phyloP scores from a whole-genome alignment of 2,329 filamentous ascomycete species.

The Aspergillus sp. region DNA sequence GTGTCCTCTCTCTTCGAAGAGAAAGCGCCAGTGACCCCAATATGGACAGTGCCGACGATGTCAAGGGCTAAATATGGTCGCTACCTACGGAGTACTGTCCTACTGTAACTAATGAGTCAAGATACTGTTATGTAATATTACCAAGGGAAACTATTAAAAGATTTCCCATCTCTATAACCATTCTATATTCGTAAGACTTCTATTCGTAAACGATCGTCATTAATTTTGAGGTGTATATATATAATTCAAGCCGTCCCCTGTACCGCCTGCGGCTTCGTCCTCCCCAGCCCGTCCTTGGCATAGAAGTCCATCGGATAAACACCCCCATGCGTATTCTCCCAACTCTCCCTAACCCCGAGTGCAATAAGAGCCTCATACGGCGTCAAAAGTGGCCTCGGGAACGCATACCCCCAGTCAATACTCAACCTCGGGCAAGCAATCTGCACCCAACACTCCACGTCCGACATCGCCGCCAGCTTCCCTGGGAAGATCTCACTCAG shows the following conservation, averaged over 20 bases:
- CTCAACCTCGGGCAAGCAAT: constrained; percentile 95
- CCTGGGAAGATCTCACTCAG: constrained; percentile 96
- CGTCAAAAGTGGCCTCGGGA: constrained; percentile 81
- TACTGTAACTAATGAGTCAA: constrained; percentile 21
- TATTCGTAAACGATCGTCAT: background rate
- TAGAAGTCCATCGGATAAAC: constrained; percentile 99
- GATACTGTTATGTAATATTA: constrained; percentile 20
- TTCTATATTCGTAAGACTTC: background rate
- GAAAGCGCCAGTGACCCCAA: constrained; percentile 40
- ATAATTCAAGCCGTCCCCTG: constrained; percentile 1
- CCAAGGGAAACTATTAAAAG: constrained; percentile 2
- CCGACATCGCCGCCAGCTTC: constrained; percentile 87
- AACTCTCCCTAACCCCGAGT: constrained; percentile 75
- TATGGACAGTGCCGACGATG: constrained; percentile 37
- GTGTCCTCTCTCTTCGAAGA: constrained; percentile 35
- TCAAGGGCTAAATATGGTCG: constrained; percentile 28
- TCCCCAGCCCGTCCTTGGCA: constrained; percentile 82
- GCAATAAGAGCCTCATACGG: constrained; percentile 94
- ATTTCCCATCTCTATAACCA: background rate
- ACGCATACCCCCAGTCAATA: constrained; percentile 99
- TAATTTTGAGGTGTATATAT: background rate
- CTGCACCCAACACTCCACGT: constrained; percentile 98
- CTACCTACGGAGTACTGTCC: background rate
- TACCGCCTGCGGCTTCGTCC: constrained; percentile 51
- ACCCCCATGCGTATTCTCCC: constrained; percentile 60